Percentiles rank a stretch among this genome's conserved stretches.
These are phyloP conservation scores for Nicotiana noctiflora DNA, from an alignment of 257 asterid genomes.

Conservation along the genomic window DNA sequence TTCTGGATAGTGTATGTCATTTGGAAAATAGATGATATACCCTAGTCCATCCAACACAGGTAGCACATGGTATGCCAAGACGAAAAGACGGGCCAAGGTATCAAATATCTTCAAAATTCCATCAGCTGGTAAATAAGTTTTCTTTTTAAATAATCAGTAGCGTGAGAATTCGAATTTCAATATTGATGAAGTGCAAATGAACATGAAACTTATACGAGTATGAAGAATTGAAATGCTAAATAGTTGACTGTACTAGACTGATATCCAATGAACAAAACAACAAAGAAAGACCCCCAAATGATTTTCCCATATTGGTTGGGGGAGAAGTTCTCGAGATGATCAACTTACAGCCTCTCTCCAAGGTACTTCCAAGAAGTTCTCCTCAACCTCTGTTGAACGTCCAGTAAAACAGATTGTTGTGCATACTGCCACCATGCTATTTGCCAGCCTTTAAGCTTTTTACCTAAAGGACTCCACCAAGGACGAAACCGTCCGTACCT, in stretches of 20 bases:
- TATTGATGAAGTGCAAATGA: background rate
- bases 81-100: background rate
- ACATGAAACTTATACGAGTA: background rate
- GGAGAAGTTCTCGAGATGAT: background rate
- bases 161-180: background rate
- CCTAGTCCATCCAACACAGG: background rate
- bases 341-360: slow-evolving; percentile 90
- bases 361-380: slow-evolving; percentile 91
- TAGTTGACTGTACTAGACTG: background rate
- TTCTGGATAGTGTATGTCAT: no score
- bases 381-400: slow-evolving; percentile 70
- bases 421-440: slow-evolving; percentile 97
- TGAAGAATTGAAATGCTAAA: slow-evolving; percentile 1
- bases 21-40: background rate
- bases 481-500: slow-evolving; percentile 96
- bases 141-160: background rate
- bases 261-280: background rate
- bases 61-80: background rate
- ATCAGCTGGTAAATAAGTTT: background rate
- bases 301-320: background rate
- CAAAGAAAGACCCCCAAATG: background rate
- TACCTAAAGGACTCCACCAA: slow-evolving; percentile 75
- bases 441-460: slow-evolving; percentile 81
- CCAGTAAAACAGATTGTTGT: slow-evolving; percentile 75
- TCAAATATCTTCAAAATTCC: background rate